Evolutionary conservation across 2,329 filamentous ascomycete species (phyloP).

Genomic region (Paracoccidioides brasiliensis): DNA sequence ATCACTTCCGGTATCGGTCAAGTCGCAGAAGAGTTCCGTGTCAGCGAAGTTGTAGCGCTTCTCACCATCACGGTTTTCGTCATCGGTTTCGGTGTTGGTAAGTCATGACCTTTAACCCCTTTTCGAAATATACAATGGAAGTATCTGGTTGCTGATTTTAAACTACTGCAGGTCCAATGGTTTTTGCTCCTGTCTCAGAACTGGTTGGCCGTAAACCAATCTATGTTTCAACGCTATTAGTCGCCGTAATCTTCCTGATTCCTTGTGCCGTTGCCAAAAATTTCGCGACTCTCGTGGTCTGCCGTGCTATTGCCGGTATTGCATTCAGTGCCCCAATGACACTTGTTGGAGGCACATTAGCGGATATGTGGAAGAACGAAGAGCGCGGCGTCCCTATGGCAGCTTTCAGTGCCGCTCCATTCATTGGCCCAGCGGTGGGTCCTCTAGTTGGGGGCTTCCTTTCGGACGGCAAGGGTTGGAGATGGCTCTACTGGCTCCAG

Average conservation of each 20-base stretch:
- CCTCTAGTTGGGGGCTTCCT: conserved; percentile 67
- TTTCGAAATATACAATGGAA: background rate
- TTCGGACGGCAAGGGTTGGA: conserved; percentile 56
- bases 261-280: conserved; percentile 67
- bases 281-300: conserved; percentile 62
- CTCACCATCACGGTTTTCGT: conserved; percentile 66
- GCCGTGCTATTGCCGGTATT: conserved; percentile 66
- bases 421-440: conserved; percentile 66
- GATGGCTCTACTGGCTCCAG: conserved; percentile 81
- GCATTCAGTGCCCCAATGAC: conserved; percentile 81
- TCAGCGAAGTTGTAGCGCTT: conserved; percentile 60
- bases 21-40: conserved; percentile 49
- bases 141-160: conserved; percentile 5
- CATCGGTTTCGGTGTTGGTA: conserved; percentile 65
- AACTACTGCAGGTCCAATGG: conserved; percentile 50
- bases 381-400: conserved; percentile 81
- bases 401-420: conserved; percentile 69
- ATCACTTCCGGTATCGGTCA: conserved; percentile 64
- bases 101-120: conserved; percentile 11
- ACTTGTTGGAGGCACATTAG: conserved; percentile 66
- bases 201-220: conserved; percentile 59
- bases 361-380: conserved; percentile 73
- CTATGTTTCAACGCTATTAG: conserved; percentile 53
- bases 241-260: conserved; percentile 68
- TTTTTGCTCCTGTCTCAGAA: conserved; percentile 66